A percentile compares a stretch with the other conserved stretches of the same genome.
These are phyloP conservation scores for Epichloe typhina DNA, from an alignment of 2,329 filamentous ascomycete species.

Conservation along the genomic window DNA sequence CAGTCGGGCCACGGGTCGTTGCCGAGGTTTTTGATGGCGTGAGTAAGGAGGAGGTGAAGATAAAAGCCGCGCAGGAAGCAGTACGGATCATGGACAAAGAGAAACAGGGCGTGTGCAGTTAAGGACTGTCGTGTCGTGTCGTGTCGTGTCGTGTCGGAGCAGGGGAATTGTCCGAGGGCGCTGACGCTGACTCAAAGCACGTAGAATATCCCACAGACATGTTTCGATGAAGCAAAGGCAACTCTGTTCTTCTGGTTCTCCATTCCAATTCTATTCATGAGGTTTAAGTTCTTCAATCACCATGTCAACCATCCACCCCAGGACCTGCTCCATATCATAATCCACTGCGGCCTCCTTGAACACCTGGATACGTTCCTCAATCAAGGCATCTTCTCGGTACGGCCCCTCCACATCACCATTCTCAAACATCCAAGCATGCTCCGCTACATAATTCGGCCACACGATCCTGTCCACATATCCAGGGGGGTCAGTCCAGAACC, in stretches of 20 bases:
- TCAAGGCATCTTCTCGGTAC: conserved; percentile 33
- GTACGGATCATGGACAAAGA: conserved; percentile 22
- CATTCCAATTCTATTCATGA: background rate
- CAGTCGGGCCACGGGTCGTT: conserved; percentile 33
- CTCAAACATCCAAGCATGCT: conserved; percentile 72
- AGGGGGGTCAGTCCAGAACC: conserved; percentile 90
- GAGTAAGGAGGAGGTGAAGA: conserved; percentile 38
- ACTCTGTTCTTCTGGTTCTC: background rate
- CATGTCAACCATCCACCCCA: conserved; percentile 56
- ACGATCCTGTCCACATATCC: conserved; percentile 91
- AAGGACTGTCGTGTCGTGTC: too few species aligned
- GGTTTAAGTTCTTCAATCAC: conserved; percentile 37
- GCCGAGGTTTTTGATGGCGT: conserved; percentile 32
- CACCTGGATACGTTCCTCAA: conserved; percentile 32
- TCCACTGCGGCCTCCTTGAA: conserved; percentile 34
- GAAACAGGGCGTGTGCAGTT: background rate
- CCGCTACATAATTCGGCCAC: conserved; percentile 83
- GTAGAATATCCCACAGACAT: background rate
- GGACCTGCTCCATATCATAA: conserved; percentile 44
- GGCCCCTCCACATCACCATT: conserved; percentile 50
- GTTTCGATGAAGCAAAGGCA: background rate
- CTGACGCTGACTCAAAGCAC: background rate
- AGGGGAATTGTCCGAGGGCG: background rate
- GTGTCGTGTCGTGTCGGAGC: background rate
- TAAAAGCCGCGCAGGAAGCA: conserved; percentile 40